phyloP scores from a whole-genome alignment of 331 rosid genomes.

The Quercus lobata region DNA sequence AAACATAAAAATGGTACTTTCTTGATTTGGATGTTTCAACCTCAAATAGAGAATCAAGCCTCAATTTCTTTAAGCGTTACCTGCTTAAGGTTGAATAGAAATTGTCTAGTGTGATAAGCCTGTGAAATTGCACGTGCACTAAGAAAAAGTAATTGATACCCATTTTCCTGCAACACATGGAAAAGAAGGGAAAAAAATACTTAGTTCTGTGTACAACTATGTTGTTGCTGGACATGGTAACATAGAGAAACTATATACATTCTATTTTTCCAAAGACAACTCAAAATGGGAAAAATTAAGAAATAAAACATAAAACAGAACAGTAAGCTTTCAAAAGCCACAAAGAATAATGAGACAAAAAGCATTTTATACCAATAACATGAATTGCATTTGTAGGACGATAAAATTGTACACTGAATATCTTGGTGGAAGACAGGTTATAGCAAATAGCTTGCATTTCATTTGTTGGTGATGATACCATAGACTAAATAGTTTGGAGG shows the following conservation, averaged over 20 bases:
- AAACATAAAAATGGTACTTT: constrained; percentile 5
- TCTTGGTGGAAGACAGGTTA: background rate
- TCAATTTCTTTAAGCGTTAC: constrained; percentile 35
- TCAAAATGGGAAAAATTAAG: background rate
- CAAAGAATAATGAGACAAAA: background rate
- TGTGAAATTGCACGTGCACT: constrained; percentile 99
- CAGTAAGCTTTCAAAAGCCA: background rate
- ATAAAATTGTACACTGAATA: background rate
- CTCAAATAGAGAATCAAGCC: constrained; percentile 3
- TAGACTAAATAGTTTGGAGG: constrained; percentile 10
- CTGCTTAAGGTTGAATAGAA: constrained; percentile 89
- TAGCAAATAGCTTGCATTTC: background rate
- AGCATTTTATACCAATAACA: background rate
- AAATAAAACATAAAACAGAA: background rate
- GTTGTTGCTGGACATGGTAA: background rate
- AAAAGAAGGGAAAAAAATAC: constrained; percentile 7
- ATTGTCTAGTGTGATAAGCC: constrained; percentile 77
- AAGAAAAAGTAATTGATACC: constrained; percentile 89
- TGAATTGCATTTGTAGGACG: background rate
- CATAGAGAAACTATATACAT: background rate
- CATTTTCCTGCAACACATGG: constrained; percentile 71
- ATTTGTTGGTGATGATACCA: background rate
- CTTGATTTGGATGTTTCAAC: constrained; percentile 10
- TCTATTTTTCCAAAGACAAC: background rate
- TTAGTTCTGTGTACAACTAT: background rate